A percentile compares a stretch with the other conserved stretches of the same genome.
Conservation (phyloP, 2,329 filamentous ascomycete species). For the Gaeumannomyces tritici region DNA sequence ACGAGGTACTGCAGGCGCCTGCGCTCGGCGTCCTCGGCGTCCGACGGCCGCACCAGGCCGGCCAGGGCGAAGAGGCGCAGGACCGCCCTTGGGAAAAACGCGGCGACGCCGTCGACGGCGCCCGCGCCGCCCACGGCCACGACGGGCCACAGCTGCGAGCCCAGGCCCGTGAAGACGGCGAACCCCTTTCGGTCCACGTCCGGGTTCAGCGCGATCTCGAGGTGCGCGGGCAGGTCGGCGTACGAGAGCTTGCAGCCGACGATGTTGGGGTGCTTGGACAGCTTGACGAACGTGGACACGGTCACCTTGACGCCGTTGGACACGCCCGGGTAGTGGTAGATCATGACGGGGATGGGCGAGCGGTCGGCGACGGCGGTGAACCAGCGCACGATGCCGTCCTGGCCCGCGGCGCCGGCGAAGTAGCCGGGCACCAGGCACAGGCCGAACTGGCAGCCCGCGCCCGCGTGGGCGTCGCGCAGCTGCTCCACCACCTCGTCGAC, state of each 20-base stretch:
- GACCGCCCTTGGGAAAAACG: conserved; percentile 54
- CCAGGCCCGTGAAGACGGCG: conserved; percentile 55
- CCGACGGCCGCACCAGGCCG: conserved; percentile 15
- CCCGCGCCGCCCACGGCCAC: conserved; percentile 54
- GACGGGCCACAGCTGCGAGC: conserved; percentile 56
- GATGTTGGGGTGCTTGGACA: conserved; percentile 54
- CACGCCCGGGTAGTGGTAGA: conserved; percentile 54
- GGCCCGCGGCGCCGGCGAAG: conserved; percentile 48
- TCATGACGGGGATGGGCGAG: conserved; percentile 49
- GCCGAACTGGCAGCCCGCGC: conserved; percentile 52
- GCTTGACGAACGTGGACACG: conserved; percentile 45
- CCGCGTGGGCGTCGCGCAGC: conserved; percentile 22
- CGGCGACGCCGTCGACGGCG: conserved; percentile 57
- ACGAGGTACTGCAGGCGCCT: conserved; percentile 51
- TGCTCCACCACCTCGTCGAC: conserved; percentile 62
- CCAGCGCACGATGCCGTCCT: conserved; percentile 52
- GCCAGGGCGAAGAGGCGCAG: conserved; percentile 44
- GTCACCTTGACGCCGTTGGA: conserved; percentile 52
- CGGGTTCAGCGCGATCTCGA: conserved; percentile 51
- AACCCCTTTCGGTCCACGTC: conserved; percentile 52
- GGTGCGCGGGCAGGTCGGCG: conserved; percentile 53
- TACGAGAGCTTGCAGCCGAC: conserved; percentile 60
- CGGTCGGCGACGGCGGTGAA: conserved; percentile 50
- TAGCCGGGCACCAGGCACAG: conserved; percentile 56
- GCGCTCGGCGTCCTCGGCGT: conserved; percentile 36